Percentiles rank a stretch among this genome's conserved stretches.
These are phyloP conservation scores for Fusarium pininemorale DNA, from an alignment of 2,329 filamentous ascomycete genomes.

Conservation along the genomic window DNA sequence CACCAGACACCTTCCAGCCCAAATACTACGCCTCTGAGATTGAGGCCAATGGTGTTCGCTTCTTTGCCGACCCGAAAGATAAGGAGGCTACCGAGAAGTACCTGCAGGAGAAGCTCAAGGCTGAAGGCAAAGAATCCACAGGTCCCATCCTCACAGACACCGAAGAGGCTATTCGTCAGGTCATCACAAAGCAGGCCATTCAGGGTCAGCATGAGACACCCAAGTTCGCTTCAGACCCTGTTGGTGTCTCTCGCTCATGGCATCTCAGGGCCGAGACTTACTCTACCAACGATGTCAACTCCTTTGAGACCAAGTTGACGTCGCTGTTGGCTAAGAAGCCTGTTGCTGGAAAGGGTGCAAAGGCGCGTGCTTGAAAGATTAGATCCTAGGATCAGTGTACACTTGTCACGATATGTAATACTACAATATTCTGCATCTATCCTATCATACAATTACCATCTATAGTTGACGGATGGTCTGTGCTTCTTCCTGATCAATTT, in stretches of 20 bases:
- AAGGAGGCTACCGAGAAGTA: constrained; percentile 46
- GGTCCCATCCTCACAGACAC: constrained; percentile 45
- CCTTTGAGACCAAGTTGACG: constrained; percentile 53
- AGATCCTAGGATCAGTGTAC: constrained; percentile 39
- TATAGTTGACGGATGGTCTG: constrained; percentile 54
- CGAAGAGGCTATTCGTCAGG: constrained; percentile 47
- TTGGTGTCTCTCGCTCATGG: constrained; percentile 48
- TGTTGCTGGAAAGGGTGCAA: constrained; percentile 30
- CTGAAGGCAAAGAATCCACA: constrained; percentile 31
- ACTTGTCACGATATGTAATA: constrained; percentile 44
- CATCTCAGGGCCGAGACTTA: constrained; percentile 53
- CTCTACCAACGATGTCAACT: constrained; percentile 44
- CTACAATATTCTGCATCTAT: constrained; percentile 38
- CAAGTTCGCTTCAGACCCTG: constrained; percentile 46
- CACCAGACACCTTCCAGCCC: constrained; percentile 44
- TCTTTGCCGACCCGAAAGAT: constrained; percentile 40
- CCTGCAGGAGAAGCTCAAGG: constrained; percentile 40
- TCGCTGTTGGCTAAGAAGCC: constrained; percentile 43
- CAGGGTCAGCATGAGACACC: constrained; percentile 51
- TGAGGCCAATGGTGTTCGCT: constrained; percentile 38
- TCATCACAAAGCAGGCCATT: constrained; percentile 47
- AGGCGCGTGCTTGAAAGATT: constrained; percentile 38
- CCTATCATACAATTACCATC: constrained; percentile 16
- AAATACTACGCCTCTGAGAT: constrained; percentile 46
- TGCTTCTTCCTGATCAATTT: constrained; percentile 61